A percentile compares a stretch with the other conserved stretches of the same genome.
Conservation (phyloP, 1,284 basidiomycete species). For the Earliella scabrosa region DNA sequence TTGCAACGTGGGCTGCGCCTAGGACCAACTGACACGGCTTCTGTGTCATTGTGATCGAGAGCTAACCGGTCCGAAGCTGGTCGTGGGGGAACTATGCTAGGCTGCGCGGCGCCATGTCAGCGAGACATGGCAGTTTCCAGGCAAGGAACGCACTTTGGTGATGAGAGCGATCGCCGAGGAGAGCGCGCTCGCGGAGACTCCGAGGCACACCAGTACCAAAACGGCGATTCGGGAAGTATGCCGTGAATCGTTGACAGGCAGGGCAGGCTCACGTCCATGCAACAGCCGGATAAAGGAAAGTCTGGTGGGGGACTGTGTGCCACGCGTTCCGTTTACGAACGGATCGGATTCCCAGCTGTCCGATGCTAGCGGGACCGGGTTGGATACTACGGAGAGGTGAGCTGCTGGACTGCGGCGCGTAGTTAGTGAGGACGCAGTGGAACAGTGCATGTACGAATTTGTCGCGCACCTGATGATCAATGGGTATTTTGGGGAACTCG, state of each 20-base stretch:
- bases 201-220: neutral
- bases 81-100: neutral
- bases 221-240: neutral
- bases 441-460: no score
- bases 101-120: neutral
- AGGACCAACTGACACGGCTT: neutral
- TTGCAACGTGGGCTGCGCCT: neutral
- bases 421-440: neutral
- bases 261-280: neutral
- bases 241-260: neutral
- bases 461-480: neutral
- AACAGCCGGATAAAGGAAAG: neutral
- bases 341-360: neutral
- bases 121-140: no score
- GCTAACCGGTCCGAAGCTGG: neutral
- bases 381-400: neutral
- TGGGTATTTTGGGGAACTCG: neutral
- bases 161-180: neutral
- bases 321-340: neutral
- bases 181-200: neutral
- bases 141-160: neutral
- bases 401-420: neutral
- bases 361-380: neutral
- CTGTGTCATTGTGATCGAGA: neutral
- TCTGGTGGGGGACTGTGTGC: neutral